Evolutionary conservation across 2,329 filamentous ascomycete species (phyloP).

Genomic region (Pleoardoris graminearum): DNA sequence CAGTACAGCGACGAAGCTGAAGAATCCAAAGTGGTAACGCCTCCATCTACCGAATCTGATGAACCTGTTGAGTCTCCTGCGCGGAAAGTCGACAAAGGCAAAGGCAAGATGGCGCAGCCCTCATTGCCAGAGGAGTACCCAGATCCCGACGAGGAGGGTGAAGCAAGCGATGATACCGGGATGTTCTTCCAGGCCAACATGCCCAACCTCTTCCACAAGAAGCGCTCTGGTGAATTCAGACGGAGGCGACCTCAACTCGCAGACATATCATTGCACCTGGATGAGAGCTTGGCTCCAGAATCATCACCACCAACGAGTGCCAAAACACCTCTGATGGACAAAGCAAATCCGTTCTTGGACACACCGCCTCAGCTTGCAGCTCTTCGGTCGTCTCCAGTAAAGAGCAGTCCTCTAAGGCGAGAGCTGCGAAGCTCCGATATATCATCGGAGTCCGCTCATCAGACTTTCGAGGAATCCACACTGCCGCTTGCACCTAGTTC

Average conservation of each 20-base stretch:
- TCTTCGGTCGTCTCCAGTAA: conserved; percentile 33
- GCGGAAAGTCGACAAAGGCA: conserved; percentile 16
- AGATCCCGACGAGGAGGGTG: conserved; percentile 27
- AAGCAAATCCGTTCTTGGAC: conserved; percentile 36
- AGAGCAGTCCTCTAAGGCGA: conserved; percentile 40
- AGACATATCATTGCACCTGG: conserved; percentile 37
- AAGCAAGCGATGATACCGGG: conserved; percentile 42
- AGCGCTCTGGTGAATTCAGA: conserved; percentile 25
- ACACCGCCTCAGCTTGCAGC: conserved; percentile 36
- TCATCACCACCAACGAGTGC: conserved; percentile 31
- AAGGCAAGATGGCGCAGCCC: conserved; percentile 18
- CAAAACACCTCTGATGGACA: conserved; percentile 17
- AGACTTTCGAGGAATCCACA: conserved; percentile 32
- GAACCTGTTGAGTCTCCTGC: conserved; percentile 5
- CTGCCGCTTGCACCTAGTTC: conserved; percentile 38
- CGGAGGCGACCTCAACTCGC: conserved; percentile 30
- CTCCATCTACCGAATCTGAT: conserved; percentile 9
- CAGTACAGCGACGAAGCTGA: conserved; percentile 46
- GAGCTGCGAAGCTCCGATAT: conserved; percentile 35
- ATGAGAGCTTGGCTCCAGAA: conserved; percentile 37
- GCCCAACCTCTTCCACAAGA: conserved; percentile 31
- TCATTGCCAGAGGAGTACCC: conserved; percentile 16
- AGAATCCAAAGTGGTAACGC: conserved; percentile 16
- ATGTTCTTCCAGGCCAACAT: conserved; percentile 43
- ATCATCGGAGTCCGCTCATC: conserved; percentile 24